phyloP scores from a whole-genome alignment of 495 filamentous ascomycete species.

The Penicillium ochrochloron region DNA sequence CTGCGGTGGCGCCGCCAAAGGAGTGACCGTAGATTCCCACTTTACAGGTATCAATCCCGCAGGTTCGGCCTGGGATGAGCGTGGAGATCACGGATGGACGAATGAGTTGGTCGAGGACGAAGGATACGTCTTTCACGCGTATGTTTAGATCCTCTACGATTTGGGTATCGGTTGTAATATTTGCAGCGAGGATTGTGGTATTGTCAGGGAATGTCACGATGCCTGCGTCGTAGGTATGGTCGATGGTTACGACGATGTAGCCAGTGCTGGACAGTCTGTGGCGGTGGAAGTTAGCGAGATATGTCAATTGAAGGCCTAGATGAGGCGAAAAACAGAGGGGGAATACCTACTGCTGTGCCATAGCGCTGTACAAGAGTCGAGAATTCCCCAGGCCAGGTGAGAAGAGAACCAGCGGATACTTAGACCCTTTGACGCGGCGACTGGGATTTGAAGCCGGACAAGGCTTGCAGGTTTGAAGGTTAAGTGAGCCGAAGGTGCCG shows the following conservation, averaged over 20 bases:
- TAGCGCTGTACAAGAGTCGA: slow-evolving; percentile 1
- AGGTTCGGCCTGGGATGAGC: neutral
- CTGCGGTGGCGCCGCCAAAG: neutral
- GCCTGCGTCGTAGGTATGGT: neutral
- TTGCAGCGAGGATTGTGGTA: neutral
- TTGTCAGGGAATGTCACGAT: neutral
- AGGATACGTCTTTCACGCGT: neutral
- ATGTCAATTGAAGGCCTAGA: neutral
- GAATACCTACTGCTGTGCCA: slow-evolving; percentile 1
- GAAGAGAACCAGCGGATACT: neutral
- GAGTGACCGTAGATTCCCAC: neutral
- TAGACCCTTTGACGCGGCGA: neutral
- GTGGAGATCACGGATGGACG: neutral
- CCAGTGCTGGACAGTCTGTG: slow-evolving; percentile 1
- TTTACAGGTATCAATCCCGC: neutral
- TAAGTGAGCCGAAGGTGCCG: neutral
- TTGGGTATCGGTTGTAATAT: neutral
- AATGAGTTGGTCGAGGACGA: neutral
- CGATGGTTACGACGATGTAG: neutral
- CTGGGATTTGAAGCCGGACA: neutral
- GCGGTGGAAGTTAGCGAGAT: neutral
- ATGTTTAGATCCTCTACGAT: neutral
- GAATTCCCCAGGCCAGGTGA: neutral
- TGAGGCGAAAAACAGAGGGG: too few relatives aligned
- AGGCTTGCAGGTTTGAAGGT: neutral